These are phyloP conservation scores for Fagopyrum tataricum DNA, from an alignment of 148 eudicot genomes.

Conservation along the genomic window DNA sequence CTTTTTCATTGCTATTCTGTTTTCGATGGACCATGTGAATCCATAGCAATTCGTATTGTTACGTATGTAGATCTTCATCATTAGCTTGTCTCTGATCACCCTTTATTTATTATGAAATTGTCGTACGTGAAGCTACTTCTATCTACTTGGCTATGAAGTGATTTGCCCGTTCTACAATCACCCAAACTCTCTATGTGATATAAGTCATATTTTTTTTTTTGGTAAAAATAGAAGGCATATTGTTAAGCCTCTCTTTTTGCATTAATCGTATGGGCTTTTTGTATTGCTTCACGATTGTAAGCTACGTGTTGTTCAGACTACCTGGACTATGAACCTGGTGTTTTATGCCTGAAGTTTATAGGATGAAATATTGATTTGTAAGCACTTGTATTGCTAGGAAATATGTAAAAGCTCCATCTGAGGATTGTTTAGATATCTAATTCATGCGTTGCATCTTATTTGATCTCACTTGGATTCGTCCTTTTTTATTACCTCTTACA, in stretches of 20 bases:
- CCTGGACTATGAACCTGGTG: not conserved
- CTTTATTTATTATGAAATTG: not conserved
- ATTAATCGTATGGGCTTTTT: not conserved
- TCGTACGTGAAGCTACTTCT: not conserved
- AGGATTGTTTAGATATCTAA: not conserved
- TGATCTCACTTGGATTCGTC: not conserved
- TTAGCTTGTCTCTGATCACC: not conserved
- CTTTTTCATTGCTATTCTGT: not conserved
- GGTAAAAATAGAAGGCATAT: not conserved
- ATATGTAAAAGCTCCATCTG: not conserved
- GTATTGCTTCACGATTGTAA: not conserved
- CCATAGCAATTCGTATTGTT: not conserved
- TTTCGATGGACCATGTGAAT: not conserved
- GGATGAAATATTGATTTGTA: not conserved
- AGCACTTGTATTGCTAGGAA: not conserved
- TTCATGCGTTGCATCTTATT: not conserved
- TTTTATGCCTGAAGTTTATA: not conserved
- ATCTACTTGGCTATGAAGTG: not conserved
- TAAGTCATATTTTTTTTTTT: not conserved
- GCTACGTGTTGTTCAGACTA: not conserved
- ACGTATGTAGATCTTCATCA: not conserved
- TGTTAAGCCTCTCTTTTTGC: not conserved
- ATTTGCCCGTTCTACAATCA: not conserved
- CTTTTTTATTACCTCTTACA: conserved; percentile 20
- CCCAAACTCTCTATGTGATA: not conserved